A percentile compares a stretch with the other conserved stretches of the same genome.
Evolutionary conservation across 2,329 filamentous ascomycete genomes (phyloP).

Genomic region (Ramularia endophylla): DNA sequence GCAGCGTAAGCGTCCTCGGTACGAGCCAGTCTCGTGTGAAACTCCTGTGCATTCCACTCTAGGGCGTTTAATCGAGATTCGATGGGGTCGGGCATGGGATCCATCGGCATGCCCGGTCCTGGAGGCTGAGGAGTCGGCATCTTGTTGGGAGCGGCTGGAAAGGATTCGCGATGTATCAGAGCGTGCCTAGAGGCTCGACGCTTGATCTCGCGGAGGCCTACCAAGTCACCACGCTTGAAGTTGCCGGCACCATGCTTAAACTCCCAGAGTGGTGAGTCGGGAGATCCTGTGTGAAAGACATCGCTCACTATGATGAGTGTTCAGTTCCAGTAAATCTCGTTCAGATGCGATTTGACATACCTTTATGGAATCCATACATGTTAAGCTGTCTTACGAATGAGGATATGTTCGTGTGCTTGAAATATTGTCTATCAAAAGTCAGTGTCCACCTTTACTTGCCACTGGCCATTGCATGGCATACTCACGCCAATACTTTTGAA

Average conservation of each 20-base stretch:
- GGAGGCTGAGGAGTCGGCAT: constrained; percentile 68
- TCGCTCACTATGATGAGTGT: constrained; percentile 67
- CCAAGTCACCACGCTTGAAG: constrained; percentile 90
- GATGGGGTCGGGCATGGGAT: constrained; percentile 68
- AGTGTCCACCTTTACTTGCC: constrained; percentile 11
- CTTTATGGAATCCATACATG: constrained; percentile 58
- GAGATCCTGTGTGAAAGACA: constrained; percentile 91
- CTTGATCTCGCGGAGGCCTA: constrained; percentile 91
- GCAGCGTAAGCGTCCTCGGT: constrained; percentile 78
- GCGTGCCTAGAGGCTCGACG: constrained; percentile 88
- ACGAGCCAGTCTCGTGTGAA: constrained; percentile 67
- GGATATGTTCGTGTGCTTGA: constrained; percentile 75
- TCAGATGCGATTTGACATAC: constrained; percentile 44
- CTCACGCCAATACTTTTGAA: constrained; percentile 94
- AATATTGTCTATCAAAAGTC: constrained; percentile 66
- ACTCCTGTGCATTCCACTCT: constrained; percentile 77
- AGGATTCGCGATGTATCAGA: constrained; percentile 85
- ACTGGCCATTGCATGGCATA: constrained; percentile 30
- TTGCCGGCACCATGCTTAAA: constrained; percentile 98
- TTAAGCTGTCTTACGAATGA: constrained; percentile 67
- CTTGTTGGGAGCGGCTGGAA: constrained; percentile 65
- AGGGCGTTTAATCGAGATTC: constrained; percentile 70
- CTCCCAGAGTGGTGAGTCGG: constrained; percentile 93
- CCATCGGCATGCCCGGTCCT: constrained; percentile 50
- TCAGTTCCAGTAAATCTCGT: not conserved